Percentiles rank a stretch among this genome's conserved stretches.
These are phyloP conservation scores for Ustilago lituana DNA, from an alignment of 1,284 basidiomycete genomes.

Conservation along the genomic window DNA sequence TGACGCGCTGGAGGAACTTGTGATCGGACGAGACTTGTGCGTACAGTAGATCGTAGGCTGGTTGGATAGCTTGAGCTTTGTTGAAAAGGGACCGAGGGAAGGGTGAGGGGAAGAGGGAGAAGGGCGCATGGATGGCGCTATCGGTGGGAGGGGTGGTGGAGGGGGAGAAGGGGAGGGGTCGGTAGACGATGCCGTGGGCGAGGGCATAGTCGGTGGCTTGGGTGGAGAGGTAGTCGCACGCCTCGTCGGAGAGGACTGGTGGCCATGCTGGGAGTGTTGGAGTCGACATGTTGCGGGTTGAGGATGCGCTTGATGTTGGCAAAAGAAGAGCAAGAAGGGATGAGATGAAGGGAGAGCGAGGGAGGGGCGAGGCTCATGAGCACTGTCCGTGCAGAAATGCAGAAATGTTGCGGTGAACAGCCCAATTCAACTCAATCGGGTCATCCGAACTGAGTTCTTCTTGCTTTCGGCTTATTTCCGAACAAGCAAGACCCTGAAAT, in stretches of 20 bases:
- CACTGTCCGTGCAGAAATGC: no score
- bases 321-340: no score
- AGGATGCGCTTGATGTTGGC: no score
- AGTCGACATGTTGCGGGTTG: constrained; percentile 9
- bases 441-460: constrained; percentile 22
- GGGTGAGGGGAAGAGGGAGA: constrained; percentile 86
- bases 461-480: constrained; percentile 27
- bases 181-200: constrained; percentile 83
- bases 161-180: constrained; percentile 72
- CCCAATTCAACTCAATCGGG: constrained; percentile 9
- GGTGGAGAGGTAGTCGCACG: constrained; percentile 74
- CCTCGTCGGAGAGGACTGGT: constrained; percentile 73
- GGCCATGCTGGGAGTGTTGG: constrained; percentile 73
- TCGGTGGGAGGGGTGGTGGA: constrained; percentile 65
- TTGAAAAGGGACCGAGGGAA: constrained; percentile 81
- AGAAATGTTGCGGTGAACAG: no score
- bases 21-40: constrained; percentile 82
- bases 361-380: no score
- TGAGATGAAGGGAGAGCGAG: no score
- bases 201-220: constrained; percentile 85
- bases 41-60: constrained; percentile 85
- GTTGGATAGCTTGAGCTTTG: constrained; percentile 77
- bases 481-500: constrained; percentile 37
- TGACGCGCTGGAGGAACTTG: constrained; percentile 81
- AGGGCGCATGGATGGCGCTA: constrained; percentile 85